Percentiles rank a stretch among this genome's conserved stretches.
Evolutionary conservation across 352 stramenopile species (phyloP).

Genomic region (Pilasporangium apinafurcum): DNA sequence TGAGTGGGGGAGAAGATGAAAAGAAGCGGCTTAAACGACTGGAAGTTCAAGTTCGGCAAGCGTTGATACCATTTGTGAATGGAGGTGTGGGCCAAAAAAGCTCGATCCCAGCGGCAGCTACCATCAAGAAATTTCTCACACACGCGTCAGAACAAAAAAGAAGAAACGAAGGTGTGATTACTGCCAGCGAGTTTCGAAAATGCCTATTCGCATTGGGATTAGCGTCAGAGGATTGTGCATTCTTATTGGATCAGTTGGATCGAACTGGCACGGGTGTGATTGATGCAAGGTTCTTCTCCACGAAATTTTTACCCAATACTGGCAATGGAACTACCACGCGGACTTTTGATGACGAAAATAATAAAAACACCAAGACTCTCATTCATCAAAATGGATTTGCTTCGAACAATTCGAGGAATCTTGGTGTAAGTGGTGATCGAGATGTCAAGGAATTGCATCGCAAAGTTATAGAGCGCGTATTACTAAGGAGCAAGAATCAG

Average conservation of each 20-base stretch:
- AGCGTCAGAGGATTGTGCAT: constrained; percentile 15
- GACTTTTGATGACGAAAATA: not conserved
- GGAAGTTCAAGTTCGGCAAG: constrained; percentile 13
- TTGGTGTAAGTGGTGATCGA: constrained; percentile 1
- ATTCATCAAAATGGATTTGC: not conserved
- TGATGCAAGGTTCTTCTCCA: constrained; percentile 10
- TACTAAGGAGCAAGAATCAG: constrained; percentile 39
- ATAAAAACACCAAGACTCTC: not conserved
- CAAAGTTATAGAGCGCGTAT: constrained; percentile 47
- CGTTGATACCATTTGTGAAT: constrained; percentile 13
- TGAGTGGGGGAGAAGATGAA: constrained; percentile 1
- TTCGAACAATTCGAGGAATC: no score
- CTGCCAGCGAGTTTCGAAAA: constrained; percentile 20
- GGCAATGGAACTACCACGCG: not conserved
- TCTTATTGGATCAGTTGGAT: constrained; percentile 22
- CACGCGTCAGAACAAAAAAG: constrained; percentile 2
- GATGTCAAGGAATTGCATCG: constrained; percentile 40
- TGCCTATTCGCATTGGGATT: constrained; percentile 28
- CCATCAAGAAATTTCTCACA: constrained; percentile 20
- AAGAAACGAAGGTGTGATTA: constrained; percentile 4
- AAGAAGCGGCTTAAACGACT: constrained; percentile 15
- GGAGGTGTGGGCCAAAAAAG: not conserved
- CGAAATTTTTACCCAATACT: constrained; percentile 14
- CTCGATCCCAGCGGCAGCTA: constrained; percentile 13
- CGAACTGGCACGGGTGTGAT: constrained; percentile 6